phyloP scores from a whole-genome alignment of 1,284 basidiomycete species.

The Tilletia indica region DNA sequence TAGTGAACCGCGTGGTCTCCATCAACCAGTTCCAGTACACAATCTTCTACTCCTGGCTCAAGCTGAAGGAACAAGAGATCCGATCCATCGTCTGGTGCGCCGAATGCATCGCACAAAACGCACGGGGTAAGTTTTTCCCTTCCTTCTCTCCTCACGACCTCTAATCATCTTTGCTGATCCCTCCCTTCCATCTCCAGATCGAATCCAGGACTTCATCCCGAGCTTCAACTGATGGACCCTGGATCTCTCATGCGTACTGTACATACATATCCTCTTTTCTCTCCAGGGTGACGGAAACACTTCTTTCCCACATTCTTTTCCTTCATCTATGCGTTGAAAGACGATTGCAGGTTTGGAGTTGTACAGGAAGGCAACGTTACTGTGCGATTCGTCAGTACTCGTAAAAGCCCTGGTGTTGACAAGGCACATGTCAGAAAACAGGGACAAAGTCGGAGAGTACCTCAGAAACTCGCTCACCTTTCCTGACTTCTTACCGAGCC shows the following conservation, averaged over 20 bases:
- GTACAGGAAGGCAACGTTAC: too few species aligned
- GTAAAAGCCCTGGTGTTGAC: constrained; percentile 44
- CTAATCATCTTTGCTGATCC: too few species aligned
- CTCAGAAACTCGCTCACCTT: constrained; percentile 29
- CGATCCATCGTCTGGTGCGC: constrained; percentile 95
- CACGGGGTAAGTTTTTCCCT: constrained; percentile 29
- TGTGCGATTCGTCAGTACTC: constrained; percentile 28
- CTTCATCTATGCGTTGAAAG: too few species aligned
- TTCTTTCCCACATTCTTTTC: too few species aligned
- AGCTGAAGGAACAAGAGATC: constrained; percentile 97
- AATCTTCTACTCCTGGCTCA: constrained; percentile 54
- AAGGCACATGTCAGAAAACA: not conserved
- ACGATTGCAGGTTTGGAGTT: too few species aligned
- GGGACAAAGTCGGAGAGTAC: not conserved
- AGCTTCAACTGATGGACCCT: not conserved
- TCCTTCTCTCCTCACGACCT: not conserved
- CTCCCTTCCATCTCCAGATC: constrained; percentile 1
- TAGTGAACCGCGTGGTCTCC: constrained; percentile 51
- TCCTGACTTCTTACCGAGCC: constrained; percentile 80
- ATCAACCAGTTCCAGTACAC: constrained; percentile 54
- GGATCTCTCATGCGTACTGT: not conserved
- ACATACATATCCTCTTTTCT: constrained; percentile 1
- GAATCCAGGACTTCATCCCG: constrained; percentile 13
- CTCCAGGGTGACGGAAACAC: not conserved
- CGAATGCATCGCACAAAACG: constrained; percentile 62